Evolutionary conservation across 257 asterid species (phyloP).

Genomic region (Agastache rugosa): DNA sequence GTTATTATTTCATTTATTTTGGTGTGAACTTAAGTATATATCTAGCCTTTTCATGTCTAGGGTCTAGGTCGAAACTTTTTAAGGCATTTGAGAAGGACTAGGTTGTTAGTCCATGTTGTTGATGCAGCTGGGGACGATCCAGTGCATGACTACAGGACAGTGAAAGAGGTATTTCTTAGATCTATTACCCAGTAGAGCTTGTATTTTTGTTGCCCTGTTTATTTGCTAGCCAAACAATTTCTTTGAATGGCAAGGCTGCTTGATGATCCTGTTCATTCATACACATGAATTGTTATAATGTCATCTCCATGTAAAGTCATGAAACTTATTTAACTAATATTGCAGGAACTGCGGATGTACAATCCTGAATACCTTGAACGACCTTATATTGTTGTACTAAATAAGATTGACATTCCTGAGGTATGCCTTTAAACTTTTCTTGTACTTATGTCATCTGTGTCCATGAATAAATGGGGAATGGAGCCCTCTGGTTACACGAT

Average conservation of each 20-base stretch:
- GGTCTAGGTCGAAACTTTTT: constrained; percentile 97
- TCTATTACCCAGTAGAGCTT: constrained; percentile 23
- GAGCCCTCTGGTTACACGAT: background rate
- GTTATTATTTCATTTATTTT: constrained; percentile 2
- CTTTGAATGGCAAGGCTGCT: background rate
- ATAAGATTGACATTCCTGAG: constrained; percentile 88
- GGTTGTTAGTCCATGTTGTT: constrained; percentile 90
- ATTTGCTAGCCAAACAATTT: constrained; percentile 14
- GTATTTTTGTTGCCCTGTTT: background rate
- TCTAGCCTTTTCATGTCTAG: constrained; percentile 42
- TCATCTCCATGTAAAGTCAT: background rate
- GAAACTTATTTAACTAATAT: constrained; percentile 28
- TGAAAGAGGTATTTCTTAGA: constrained; percentile 71
- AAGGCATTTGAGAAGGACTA: constrained; percentile 97
- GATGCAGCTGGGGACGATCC: constrained; percentile 89
- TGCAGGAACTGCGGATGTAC: constrained; percentile 98
- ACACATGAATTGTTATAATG: background rate
- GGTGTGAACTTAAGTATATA: constrained; percentile 17
- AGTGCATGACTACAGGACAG: constrained; percentile 83
- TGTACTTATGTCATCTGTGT: constrained; percentile 34
- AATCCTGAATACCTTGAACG: constrained; percentile 95
- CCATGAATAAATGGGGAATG: constrained; percentile 19
- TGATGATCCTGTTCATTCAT: constrained; percentile 14
- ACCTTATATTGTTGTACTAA: constrained; percentile 84
- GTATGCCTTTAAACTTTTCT: constrained; percentile 45